Evolutionary conservation across 129 eudicot species (phyloP).

Genomic region (Arctium lappa): DNA sequence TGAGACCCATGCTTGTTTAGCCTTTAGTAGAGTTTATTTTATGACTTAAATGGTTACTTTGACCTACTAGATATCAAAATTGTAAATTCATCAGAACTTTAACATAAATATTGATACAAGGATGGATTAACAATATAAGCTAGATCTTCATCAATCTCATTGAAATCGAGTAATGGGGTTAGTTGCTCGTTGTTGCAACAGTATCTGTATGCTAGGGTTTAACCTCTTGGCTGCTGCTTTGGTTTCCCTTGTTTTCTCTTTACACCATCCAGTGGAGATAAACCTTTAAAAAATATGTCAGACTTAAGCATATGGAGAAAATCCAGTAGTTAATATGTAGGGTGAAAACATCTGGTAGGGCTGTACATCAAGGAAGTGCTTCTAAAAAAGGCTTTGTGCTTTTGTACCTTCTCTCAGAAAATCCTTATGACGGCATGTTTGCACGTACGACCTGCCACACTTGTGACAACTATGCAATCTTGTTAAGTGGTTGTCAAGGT

Average conservation of each 20-base stretch:
- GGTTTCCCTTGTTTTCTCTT: not conserved
- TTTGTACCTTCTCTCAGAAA: not conserved
- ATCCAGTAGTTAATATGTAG: not conserved
- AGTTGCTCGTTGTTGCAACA: not conserved
- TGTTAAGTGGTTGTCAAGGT: not conserved
- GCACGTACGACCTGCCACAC: not conserved
- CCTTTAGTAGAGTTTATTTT: not conserved
- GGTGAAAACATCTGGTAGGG: not conserved
- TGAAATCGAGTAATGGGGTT: not conserved
- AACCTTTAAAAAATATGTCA: not conserved
- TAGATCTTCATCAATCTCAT: not conserved
- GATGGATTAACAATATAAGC: not conserved
- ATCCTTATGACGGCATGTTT: not conserved
- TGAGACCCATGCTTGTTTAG: not conserved
- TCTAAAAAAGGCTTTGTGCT: not conserved
- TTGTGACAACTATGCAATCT: not conserved
- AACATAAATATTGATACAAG: not conserved
- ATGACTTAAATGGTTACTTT: not conserved
- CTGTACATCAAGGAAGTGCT: conserved; percentile 1
- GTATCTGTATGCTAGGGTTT: not conserved
- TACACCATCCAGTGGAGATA: conserved; percentile 16
- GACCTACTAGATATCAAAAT: not conserved
- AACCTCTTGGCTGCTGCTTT: not conserved
- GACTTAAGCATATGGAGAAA: conserved; percentile 1
- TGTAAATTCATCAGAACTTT: not conserved